Conservation (phyloP, 305 asterid genomes). For the Solanum chacoense region DNA sequence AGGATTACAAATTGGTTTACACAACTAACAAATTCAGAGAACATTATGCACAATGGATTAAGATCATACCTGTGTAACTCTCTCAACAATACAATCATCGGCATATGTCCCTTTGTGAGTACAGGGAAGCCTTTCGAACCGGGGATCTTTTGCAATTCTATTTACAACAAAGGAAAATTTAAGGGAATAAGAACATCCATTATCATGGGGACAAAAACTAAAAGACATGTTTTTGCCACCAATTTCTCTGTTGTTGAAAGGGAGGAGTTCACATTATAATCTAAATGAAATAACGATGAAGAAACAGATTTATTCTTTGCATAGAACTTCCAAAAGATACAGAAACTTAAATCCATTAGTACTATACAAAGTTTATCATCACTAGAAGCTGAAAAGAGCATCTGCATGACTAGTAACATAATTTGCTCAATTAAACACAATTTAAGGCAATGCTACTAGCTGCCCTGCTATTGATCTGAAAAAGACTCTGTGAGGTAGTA, state of each 20-base stretch:
- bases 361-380: not conserved
- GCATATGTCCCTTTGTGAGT: conserved; percentile 96
- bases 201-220: not conserved
- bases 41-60: not conserved
- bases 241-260: not conserved
- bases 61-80: conserved; percentile 75
- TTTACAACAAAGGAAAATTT: not conserved
- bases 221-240: not conserved
- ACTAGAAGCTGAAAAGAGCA: not conserved
- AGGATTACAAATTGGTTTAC: not conserved
- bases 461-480: not conserved
- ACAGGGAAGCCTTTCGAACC: conserved; percentile 97
- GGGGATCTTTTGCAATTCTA: conserved; percentile 98
- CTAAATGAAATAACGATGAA: not conserved
- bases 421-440: not conserved
- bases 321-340: not conserved
- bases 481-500: not conserved
- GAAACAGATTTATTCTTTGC: not conserved
- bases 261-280: not conserved
- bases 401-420: not conserved
- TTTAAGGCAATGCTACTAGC: not conserved
- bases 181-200: not conserved
- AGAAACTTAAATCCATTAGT: not conserved
- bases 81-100: conserved; percentile 89
- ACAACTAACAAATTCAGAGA: not conserved